Base-by-base conservation (phyloP, 2,329 filamentous ascomycete genomes). In the Harringtonia aguacate region DNA sequence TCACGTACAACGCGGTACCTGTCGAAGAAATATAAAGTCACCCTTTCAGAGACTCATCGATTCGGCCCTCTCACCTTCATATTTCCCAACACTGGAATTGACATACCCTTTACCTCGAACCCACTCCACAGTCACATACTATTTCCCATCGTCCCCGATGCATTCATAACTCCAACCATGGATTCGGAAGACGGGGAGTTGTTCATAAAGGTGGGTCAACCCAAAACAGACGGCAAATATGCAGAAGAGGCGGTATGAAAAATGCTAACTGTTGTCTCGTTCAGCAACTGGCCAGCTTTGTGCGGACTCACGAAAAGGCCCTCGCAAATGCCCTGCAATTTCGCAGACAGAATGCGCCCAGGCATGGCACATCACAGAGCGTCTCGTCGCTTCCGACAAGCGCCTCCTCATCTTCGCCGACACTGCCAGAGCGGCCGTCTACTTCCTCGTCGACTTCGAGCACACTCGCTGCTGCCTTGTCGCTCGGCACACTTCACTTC, bases 291-390 rank as follows among this genome's bases (percentile, higher is more conserved):
- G 89, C 90, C 60, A 83, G 83, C 67, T 97, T 95, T 66, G 88
- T 98, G 66, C 87, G 89, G 50, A 95, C 88, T 45, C 88, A 98
- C 70, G 92, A 98, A 67, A 94, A 94, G 68, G 90, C 89, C 31
- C 77, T 98, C 50, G 92, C 92, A 60, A 97, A 97, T 69, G 90
- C 90, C 56, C 72, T 95, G 50, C 90, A 95, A 63, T 74, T 94
- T 55, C 82, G 83, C 61, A 79, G 86, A 55, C 81, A 86, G 56
- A 75, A 77, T 50, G 68, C 72, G 34, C 69, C 77, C 50, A 83
- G 81, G 56, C 79, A 89, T 78, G 77, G 75, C 53, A 66, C 77
- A 45, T 80, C 82, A 13, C 77, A 81, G 55, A 81, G 76, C 58
- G 72, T 79, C 41, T 77, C 75, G 47, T 71, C 76, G 24, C 68